Conservation (phyloP, 441 rosid species). For the Raphanus hybrid region DNA sequence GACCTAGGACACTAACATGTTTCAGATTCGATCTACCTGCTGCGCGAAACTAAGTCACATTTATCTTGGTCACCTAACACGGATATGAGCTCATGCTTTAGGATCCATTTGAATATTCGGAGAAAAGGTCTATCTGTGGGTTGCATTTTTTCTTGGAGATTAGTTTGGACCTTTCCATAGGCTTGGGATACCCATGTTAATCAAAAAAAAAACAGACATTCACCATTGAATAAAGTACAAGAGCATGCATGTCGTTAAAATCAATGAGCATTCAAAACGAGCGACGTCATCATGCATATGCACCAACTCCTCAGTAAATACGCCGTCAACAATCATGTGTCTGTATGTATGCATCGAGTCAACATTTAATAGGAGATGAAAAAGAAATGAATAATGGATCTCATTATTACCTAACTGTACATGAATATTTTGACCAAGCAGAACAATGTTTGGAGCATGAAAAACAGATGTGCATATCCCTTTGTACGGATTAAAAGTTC, state of each 20-base stretch:
- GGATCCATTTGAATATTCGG: too few species aligned
- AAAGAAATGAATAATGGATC: neutral
- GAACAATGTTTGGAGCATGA: conserved; percentile 1
- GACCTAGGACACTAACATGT: too few species aligned
- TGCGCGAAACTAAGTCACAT: too few species aligned
- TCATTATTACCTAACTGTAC: neutral
- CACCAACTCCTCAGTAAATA: neutral
- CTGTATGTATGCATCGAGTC: neutral
- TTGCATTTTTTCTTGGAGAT: too few species aligned
- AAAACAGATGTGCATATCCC: neutral
- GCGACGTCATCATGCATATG: neutral
- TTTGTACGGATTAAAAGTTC: neutral
- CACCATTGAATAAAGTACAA: neutral
- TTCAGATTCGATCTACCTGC: too few species aligned
- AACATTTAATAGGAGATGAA: neutral
- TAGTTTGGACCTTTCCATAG: too few species aligned
- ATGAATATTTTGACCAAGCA: neutral
- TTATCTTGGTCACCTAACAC: too few species aligned
- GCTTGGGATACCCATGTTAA: too few species aligned
- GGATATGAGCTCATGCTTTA: too few species aligned
- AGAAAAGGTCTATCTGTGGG: too few species aligned
- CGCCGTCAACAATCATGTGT: neutral
- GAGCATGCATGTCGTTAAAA: neutral
- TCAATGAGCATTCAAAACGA: neutral
- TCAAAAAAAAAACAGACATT: neutral